phyloP scores from a whole-genome alignment of 202 grass and related monocot genomes.

The Eragrostis tef region DNA sequence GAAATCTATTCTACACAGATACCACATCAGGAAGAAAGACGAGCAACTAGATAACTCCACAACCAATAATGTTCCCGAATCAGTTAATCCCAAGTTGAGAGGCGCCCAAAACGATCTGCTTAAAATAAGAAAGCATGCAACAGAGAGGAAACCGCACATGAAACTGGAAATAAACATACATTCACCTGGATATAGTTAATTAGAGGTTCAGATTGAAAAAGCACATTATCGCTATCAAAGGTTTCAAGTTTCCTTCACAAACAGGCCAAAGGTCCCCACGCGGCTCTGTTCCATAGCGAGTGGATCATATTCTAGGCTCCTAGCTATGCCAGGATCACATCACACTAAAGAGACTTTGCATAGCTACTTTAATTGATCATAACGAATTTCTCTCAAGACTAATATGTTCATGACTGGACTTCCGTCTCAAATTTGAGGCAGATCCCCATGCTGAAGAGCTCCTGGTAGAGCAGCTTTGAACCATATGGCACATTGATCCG shows the following conservation, averaged over 20 bases:
- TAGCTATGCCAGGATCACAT: slow-evolving; percentile 30
- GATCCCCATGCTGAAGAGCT: slow-evolving; percentile 96
- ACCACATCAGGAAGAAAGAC: not conserved
- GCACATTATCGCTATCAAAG: not conserved
- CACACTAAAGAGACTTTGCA: slow-evolving; percentile 1
- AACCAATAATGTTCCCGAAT: not conserved
- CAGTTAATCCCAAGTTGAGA: not conserved
- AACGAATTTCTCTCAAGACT: not conserved
- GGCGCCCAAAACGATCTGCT: not conserved
- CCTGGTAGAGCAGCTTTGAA: slow-evolving; percentile 90
- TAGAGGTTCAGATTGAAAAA: not conserved
- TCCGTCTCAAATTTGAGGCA: slow-evolving; percentile 83
- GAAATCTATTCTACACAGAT: not conserved
- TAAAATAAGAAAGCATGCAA: not conserved
- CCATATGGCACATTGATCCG: slow-evolving; percentile 84
- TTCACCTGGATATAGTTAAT: slow-evolving; percentile 14
- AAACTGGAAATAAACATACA: not conserved
- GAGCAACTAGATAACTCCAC: not conserved
- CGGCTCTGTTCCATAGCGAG: not conserved
- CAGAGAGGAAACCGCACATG: not conserved
- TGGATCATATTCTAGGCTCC: slow-evolving; percentile 1
- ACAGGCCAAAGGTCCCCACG: not conserved
- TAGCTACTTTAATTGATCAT: not conserved
- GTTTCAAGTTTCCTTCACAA: slow-evolving; percentile 30
- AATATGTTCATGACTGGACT: slow-evolving; percentile 46